phyloP scores from a whole-genome alignment of 139 green algal genomes.

The Ulvella scutata region DNA sequence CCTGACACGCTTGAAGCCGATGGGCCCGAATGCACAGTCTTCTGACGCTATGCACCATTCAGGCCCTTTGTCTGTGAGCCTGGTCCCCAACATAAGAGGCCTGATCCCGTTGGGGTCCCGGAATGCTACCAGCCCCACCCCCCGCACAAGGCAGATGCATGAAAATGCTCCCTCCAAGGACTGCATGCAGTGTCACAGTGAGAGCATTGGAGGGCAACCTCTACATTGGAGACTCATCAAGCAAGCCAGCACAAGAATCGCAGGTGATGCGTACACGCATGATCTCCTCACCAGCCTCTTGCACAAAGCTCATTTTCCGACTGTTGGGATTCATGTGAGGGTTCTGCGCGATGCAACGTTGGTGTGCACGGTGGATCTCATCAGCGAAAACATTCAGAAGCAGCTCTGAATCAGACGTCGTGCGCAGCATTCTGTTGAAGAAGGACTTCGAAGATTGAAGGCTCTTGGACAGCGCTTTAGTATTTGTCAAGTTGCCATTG shows the following conservation, averaged over 20 bases:
- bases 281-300: constrained; percentile 59
- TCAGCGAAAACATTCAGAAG: constrained; percentile 95
- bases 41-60: constrained; percentile 89
- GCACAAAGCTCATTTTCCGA: constrained; percentile 67
- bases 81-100: constrained; percentile 76
- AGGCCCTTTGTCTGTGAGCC: constrained; percentile 21
- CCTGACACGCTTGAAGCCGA: constrained; percentile 81
- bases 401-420: constrained; percentile 85
- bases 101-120: constrained; percentile 91
- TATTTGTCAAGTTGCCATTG: constrained; percentile 99
- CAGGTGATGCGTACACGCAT: constrained; percentile 63
- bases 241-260: not conserved
- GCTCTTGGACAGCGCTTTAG: constrained; percentile 46
- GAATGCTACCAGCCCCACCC: constrained; percentile 91
- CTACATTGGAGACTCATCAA: no score
- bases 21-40: constrained; percentile 96
- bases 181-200: constrained; percentile 23
- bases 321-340: constrained; percentile 47
- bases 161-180: constrained; percentile 75
- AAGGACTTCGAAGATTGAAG: constrained; percentile 49
- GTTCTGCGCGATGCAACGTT: constrained; percentile 40
- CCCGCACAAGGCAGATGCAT: constrained; percentile 78
- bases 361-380: constrained; percentile 82
- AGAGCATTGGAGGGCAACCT: not conserved
- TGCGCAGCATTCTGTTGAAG: constrained; percentile 79